Base-by-base conservation (phyloP, 208 protist species). In the Leishmania major region DNA sequence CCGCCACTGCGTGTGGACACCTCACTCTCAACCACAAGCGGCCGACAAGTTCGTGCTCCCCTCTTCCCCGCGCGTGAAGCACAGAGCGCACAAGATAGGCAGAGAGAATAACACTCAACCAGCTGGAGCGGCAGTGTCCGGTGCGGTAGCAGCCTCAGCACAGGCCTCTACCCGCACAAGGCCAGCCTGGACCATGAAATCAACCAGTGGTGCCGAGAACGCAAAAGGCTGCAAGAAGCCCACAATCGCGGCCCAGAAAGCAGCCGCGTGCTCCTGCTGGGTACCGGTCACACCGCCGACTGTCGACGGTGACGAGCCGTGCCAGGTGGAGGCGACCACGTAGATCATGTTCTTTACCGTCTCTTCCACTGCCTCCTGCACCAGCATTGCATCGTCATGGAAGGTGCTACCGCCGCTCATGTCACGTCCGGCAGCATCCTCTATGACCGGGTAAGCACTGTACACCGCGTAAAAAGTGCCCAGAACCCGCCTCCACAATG, bases 301-400 rank as follows among this genome's bases (percentile, higher is more conserved):
- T 74, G 25, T 37, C 10, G 25, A 8, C n/a, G 45, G 55, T 7
- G 55, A 45, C 35, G 62, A 45, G 8, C 82, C 78, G 3, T 80
- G 64, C 76, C 67, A 79, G 31, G 80, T 84, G n/a, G 88, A 67
- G 31, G 84, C 78, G 51, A 92, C 78, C 28, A 97, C 95, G 83
- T 92, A 92, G 49, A 97, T 84, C 88, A 96, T 94, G 66, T 97
- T 97, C 80, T 96, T 96, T 74, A 97, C 91, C 37, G 90, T 88
- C 80, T 97, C 95, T 86, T 97, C 88, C 25, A 97, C 91, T 22
- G 92, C 93, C 86, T 96, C 93, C 59, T 89, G 87, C 78, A 96
- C 84, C 55, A 82, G 76, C 67, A 77, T 75, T 13, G 87, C 74
- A 31, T 93, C 92, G 31, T 94, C 91, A 43, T 82, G 55, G 45